These are phyloP conservation scores for Tagetes patula DNA, from an alignment of 129 eudicot species.

Conservation along the genomic window DNA sequence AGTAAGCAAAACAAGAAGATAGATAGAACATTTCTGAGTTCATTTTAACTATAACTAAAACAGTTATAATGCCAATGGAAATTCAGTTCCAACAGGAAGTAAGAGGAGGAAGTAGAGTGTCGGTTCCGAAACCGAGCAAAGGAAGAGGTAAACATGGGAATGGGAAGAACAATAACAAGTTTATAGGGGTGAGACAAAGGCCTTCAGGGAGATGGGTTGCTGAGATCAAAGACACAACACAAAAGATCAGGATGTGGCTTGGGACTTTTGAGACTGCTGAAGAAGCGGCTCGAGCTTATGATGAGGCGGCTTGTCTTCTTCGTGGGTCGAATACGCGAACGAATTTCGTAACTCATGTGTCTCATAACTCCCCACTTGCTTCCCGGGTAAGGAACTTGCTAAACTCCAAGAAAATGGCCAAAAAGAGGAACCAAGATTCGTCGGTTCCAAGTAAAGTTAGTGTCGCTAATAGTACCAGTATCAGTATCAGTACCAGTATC, in stretches of 20 bases:
- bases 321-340: constrained; percentile 77
- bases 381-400: constrained; percentile 65
- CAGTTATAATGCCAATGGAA: constrained; percentile 41
- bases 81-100: constrained; percentile 60
- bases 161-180: constrained; percentile 44
- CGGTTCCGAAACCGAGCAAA: constrained; percentile 36
- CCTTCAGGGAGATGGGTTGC: constrained; percentile 96
- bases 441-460: constrained; percentile 2
- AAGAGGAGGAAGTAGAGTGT: constrained; percentile 22
- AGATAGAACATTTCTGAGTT: constrained; percentile 24
- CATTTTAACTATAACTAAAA: constrained; percentile 5
- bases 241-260: constrained; percentile 87
- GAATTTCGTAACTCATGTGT: constrained; percentile 60
- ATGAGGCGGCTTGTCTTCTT: constrained; percentile 81
- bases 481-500: constrained; percentile 2
- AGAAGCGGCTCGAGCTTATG: constrained; percentile 87
- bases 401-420: constrained; percentile 54
- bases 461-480: constrained; percentile 24
- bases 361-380: constrained; percentile 71
- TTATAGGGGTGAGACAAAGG: constrained; percentile 86
- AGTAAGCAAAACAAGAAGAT: constrained; percentile 34
- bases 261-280: constrained; percentile 88
- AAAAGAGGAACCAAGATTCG: constrained; percentile 27
- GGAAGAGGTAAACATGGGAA: constrained; percentile 47
- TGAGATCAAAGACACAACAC: constrained; percentile 89